Evolutionary conservation across 805 yeast genomes (phyloP), one percentile per base, ranked within the genome.

Genomic region (Candida palmyrensis): DNA sequence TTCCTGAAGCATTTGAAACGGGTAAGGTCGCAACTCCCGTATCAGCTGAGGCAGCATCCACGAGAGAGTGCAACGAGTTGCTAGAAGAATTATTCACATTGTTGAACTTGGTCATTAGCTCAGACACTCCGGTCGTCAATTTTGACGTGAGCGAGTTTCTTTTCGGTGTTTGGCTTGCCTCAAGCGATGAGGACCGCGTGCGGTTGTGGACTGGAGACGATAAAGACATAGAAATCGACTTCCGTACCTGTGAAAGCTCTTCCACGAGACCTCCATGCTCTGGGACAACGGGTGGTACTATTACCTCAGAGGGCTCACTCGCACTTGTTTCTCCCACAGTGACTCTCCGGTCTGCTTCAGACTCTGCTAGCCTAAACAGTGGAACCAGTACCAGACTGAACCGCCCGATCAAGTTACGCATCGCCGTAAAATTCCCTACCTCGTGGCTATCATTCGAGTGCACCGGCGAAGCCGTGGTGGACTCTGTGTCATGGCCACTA

Each of bases 91-190:
- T 36, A 11, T 23, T 43, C 5, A 53, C 44, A 4, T 49, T 41
- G 39, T 61, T 63, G 16, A 64, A 48, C 37, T 61, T 65, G 11
- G 62, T 62, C 67, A 66, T 65, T 27, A 66, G 57, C 36, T 66
- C 71, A 11, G 59, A 40, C 6, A 66, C 62, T 1, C 71, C 71
- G n/a, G 41, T 49, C n/a, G 65, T 50, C 27, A 65, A 46, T 42
- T 63, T 66, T 15, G 62, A 49, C n/a, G 66, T 57, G 11, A 60
- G 53, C 8, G 64, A 55, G 35, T 51, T 57, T 20, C 59, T 45
- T 35, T 57, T 54, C n/a, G n/a, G n/a, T n/a, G n/a, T n/a, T 16
- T 37, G 37, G n/a, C 39, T 46, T 3, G 28, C 41, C 8, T 59
- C 65, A 16, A 57, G 40, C 1, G 70, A 64, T 3, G 64, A 59